phyloP scores from a whole-genome alignment of 2,329 filamentous ascomycete species.

The Pseudogymnoascus sp. region DNA sequence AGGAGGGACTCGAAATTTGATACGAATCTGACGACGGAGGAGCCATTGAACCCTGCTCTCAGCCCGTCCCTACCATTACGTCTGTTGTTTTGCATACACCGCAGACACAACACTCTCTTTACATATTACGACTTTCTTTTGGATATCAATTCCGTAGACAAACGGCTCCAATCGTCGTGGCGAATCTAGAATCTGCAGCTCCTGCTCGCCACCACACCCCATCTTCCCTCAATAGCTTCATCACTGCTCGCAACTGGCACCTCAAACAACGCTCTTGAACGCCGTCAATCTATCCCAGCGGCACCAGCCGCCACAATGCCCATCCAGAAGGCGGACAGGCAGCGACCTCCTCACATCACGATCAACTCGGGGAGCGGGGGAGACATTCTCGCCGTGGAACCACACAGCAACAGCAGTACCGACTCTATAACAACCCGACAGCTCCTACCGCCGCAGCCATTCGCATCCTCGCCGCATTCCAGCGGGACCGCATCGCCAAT shows the following conservation, averaged over 20 bases:
- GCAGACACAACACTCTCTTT: not conserved
- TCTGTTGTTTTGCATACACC: not conserved
- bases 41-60: not conserved
- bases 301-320: slow-evolving; percentile 1
- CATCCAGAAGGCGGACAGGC: not conserved
- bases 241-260: not conserved
- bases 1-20: slow-evolving; percentile 8
- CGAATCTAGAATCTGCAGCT: not conserved
- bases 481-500: slow-evolving; percentile 10
- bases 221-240: not conserved
- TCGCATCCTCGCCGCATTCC: slow-evolving; percentile 15
- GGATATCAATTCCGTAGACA: not conserved
- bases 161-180: not conserved
- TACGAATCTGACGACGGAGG: not conserved
- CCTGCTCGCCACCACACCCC: not conserved
- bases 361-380: slow-evolving; percentile 52
- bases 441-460: slow-evolving; percentile 24
- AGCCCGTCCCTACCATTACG: not conserved
- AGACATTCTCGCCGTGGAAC: slow-evolving; percentile 31
- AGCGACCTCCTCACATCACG: slow-evolving; percentile 50
- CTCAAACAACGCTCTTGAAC: not conserved
- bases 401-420: slow-evolving; percentile 27
- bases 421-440: slow-evolving; percentile 28
- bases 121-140: not conserved
- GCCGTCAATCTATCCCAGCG: not conserved